These are phyloP conservation scores for Cutaneotrichosporon cavernicola DNA, from an alignment of 1,284 basidiomycete genomes.

Conservation along the genomic window DNA sequence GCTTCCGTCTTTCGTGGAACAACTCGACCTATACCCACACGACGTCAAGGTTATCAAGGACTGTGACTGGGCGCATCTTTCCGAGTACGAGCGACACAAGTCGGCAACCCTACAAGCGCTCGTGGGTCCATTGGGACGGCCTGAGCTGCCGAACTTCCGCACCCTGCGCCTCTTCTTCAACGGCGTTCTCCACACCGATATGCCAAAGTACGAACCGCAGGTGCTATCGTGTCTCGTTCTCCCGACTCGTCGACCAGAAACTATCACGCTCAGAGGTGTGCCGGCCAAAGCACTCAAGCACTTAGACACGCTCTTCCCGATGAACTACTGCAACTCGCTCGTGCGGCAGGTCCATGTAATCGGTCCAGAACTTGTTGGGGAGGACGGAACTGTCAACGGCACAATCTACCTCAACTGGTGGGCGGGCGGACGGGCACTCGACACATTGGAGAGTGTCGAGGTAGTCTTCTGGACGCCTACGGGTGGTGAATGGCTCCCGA, in stretches of 20 bases:
- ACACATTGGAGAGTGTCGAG: not conserved
- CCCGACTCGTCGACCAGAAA: not conserved
- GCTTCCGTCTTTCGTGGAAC: slow-evolving; percentile 1
- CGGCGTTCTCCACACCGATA: slow-evolving; percentile 6
- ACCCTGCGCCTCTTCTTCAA: slow-evolving; percentile 6
- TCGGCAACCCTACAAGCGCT: not conserved
- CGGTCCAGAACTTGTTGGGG: not conserved
- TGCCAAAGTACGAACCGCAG: not conserved
- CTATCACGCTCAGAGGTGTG: not conserved
- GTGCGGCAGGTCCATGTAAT: slow-evolving; percentile 7
- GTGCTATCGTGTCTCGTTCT: not conserved
- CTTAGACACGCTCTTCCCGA: not conserved
- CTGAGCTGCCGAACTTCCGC: not conserved
- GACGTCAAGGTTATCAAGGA: no score
- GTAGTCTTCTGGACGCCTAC: slow-evolving; percentile 3
- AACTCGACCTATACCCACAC: slow-evolving; percentile 11
- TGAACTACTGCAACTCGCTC: not conserved
- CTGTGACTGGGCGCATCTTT: not conserved
- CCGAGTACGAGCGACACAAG: not conserved
- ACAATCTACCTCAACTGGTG: slow-evolving; percentile 9
- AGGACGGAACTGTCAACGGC: slow-evolving; percentile 6
- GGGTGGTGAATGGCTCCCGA: slow-evolving; percentile 6
- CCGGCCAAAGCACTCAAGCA: not conserved
- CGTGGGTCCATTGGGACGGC: no score
- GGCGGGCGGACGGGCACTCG: not conserved